Base-by-base conservation (phyloP, 1,284 basidiomycete species). In the Rhodotorula sp. region DNA sequence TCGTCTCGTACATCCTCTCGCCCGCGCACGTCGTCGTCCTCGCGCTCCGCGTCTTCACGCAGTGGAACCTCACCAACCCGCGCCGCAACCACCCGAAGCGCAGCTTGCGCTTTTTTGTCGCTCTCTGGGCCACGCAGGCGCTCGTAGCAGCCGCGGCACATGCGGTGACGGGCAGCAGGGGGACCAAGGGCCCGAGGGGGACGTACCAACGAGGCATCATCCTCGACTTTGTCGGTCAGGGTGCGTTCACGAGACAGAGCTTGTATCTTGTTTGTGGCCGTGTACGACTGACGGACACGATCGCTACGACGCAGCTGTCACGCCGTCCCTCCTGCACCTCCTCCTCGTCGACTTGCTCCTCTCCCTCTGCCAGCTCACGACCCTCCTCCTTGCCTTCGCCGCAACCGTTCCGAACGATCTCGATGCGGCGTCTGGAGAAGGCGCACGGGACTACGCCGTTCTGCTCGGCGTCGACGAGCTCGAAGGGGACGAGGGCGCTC, bases 181-280 rank as follows among this genome's bases (percentile, higher is more conserved):
- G 74, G 7, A 76, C 74, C 2, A 76, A 76, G 54, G 72, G 72
- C 0, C 19, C 16, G 8, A 55, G 8, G 34, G 67, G 67, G 3
- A 72, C 70, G 62, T 23, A 25, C 10, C 67, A 68, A 50, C 54
- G 62, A 0, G 74, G 74, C 0, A 0, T 72, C 1, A 8, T 76
- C 7, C 50, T 76, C 14, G 74, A 75, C 42, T 73, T 70, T 27
- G 53, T 76, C 45, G 74, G 74, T 0, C 72, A 72, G 25, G 50
- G 73, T 70, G 48, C 48, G 73, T 49, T 17, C 34, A 34, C 34
- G 34, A 34, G 17, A 48, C 17, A 8, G 13, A 46, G n/a, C 46
- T 7, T 41, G 27, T 10, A 14, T 41, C 41, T 0, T 21, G 52
- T 46, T 34, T n/a, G 16, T 12, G 21, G 12, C 3, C 10, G 12